Evolutionary conservation across 495 filamentous ascomycete species (phyloP).

Genomic region (Rhizodiscina lignyota): DNA sequence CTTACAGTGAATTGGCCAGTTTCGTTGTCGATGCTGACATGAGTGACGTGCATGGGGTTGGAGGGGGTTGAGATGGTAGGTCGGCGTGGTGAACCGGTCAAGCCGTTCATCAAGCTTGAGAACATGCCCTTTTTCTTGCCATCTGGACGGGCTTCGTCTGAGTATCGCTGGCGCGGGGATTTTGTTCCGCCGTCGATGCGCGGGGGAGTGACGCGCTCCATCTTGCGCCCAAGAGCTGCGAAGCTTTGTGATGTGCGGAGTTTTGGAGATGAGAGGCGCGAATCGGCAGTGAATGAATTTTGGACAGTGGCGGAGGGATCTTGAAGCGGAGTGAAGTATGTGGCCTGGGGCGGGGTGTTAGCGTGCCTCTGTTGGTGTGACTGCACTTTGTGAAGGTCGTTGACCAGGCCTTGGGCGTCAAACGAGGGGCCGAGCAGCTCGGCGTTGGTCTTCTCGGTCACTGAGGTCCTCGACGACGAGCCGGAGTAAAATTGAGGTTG

Average conservation of each 20-base stretch:
- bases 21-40: slow-evolving; percentile 92
- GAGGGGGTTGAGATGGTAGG: slow-evolving; percentile 90
- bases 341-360: not conserved
- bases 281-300: slow-evolving; percentile 7
- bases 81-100: slow-evolving; percentile 77
- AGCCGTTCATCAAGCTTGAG: slow-evolving; percentile 83
- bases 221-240: slow-evolving; percentile 44
- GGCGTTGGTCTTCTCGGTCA: slow-evolving; percentile 3
- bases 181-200: slow-evolving; percentile 28
- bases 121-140: slow-evolving; percentile 83
- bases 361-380: not conserved
- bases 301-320: slow-evolving; percentile 3
- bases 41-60: slow-evolving; percentile 94
- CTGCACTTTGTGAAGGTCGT: not conserved
- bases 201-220: slow-evolving; percentile 30
- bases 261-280: slow-evolving; percentile 21
- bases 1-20: slow-evolving; percentile 93
- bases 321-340: slow-evolving; percentile 2
- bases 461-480: not conserved
- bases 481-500: not conserved
- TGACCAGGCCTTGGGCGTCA: slow-evolving; percentile 6
- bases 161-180: slow-evolving; percentile 56
- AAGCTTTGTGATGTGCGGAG: slow-evolving; percentile 74
- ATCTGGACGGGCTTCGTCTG: slow-evolving; percentile 56
- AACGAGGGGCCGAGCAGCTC: slow-evolving; percentile 11